Evolutionary conservation across 345 rosid genomes (phyloP), one percentile per base, ranked within the genome.

Genomic region (Geranium rotundifolium): DNA sequence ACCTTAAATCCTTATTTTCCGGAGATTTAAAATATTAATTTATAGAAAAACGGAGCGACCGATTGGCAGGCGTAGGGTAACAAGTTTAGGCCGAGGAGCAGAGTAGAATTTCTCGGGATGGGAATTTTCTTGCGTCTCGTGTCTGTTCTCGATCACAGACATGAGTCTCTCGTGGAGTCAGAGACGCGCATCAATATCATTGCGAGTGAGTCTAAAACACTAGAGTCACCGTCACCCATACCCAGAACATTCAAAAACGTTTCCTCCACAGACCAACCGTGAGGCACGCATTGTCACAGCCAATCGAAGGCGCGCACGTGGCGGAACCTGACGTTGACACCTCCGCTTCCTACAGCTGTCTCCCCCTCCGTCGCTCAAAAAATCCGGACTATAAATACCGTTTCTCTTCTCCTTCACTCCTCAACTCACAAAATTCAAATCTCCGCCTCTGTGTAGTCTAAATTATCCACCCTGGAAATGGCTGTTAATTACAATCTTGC

Each of bases 401-500:
- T 27, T 46, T 9, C 30, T 2, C 37, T 20, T 1, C 2, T n/a
- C 23, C 37, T 19, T 0, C 56, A 19, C 60, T 27, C 55, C 8
- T 17, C 54, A 30, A 46, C 8, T 3, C 13, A 7, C 8, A 46
- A 34, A 34, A 34, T 34, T 34, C 41, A 34, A 34, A 34, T 34
- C 17, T 7, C 17, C 7, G 29, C 54, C 58, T 18, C 18, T 17
- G 16, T 7, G 3, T 9, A 39, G 19, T 29, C n/a, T 8, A 54
- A 30, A 55, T 23, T 30, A 2, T 18, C 0, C 9, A 27, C 69
- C 61, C 1, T 29, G 4, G 4, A 34, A 60, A 87, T 80, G 91
- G 79, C 85, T 5, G 57, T 18, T 63, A 60, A 72, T 73, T 67
- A 75, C 88, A 3, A 1, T 3, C 13, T 66, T 67, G 73, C 81